Evolutionary conservation across 306 rosid species (phyloP).

Genomic region (Sindora glabra): DNA sequence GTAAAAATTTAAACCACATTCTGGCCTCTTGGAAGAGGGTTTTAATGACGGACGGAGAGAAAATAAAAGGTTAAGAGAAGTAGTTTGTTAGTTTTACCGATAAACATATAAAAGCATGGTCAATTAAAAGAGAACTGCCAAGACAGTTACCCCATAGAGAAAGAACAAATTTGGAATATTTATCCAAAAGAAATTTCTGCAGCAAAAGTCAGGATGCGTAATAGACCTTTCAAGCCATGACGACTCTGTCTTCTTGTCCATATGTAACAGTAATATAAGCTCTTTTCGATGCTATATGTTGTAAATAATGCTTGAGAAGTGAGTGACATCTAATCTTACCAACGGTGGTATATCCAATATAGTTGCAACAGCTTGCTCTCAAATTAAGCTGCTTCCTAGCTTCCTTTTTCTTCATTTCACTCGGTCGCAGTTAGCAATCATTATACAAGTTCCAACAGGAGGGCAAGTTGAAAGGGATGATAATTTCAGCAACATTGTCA

Average conservation of each 20-base stretch:
- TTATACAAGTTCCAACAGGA: too few relatives aligned
- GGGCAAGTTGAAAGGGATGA: too few relatives aligned
- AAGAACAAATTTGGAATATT: background rate
- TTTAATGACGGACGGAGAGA: background rate
- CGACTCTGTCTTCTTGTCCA: constrained; percentile 46
- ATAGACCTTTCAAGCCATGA: constrained; percentile 71
- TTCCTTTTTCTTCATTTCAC: too few relatives aligned
- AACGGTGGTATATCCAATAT: too few relatives aligned
- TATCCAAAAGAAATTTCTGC: background rate
- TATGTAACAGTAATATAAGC: constrained; percentile 17
- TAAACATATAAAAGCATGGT: background rate
- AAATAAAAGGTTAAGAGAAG: too few relatives aligned
- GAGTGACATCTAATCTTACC: too few relatives aligned
- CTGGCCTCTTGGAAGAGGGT: background rate
- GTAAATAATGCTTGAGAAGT: too few relatives aligned
- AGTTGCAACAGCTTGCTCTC: too few relatives aligned
- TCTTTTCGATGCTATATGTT: too few relatives aligned
- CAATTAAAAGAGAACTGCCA: background rate
- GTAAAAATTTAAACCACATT: background rate
- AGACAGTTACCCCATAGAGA: background rate
- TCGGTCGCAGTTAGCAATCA: constrained; percentile 4
- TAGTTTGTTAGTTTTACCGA: background rate
- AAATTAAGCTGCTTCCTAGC: too few relatives aligned
- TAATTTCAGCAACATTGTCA: too few relatives aligned
- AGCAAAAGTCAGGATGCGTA: background rate